phyloP scores from a whole-genome alignment of 1,284 basidiomycete genomes.

The Pascua sp. region DNA sequence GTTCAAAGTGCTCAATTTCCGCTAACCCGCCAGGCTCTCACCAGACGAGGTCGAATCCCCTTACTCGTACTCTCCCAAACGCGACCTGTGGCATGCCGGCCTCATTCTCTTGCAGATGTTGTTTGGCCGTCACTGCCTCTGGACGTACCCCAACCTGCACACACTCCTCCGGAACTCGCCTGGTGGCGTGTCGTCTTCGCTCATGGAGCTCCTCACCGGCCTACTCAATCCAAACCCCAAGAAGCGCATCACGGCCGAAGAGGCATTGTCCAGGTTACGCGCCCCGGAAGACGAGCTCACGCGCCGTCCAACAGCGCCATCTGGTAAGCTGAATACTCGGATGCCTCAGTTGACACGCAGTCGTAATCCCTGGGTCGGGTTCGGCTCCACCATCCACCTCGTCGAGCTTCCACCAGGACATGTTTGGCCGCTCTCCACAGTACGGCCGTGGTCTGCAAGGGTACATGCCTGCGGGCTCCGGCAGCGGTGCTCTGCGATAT shows the following conservation, averaged over 20 bases:
- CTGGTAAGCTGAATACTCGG: not conserved
- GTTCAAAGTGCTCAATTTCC: not conserved
- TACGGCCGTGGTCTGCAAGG: slow-evolving; percentile 14
- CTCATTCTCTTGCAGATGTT: slow-evolving; percentile 44
- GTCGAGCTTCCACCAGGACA: slow-evolving; percentile 14
- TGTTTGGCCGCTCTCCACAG: slow-evolving; percentile 31
- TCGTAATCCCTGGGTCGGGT: not conserved
- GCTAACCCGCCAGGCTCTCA: slow-evolving; percentile 27
- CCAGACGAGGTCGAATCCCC: slow-evolving; percentile 48
- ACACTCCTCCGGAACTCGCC: slow-evolving; percentile 36
- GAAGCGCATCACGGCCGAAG: slow-evolving; percentile 43
- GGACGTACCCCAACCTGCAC: slow-evolving; percentile 34
- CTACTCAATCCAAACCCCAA: slow-evolving; percentile 39
- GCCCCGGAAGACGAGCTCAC: slow-evolving; percentile 27
- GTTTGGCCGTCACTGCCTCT: slow-evolving; percentile 36
- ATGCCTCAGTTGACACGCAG: not conserved
- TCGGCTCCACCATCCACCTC: slow-evolving; percentile 1
- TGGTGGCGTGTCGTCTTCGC: slow-evolving; percentile 24
- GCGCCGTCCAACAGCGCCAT: slow-evolving; percentile 7
- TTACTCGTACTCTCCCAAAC: slow-evolving; percentile 39
- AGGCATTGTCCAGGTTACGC: slow-evolving; percentile 34
- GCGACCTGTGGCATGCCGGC: slow-evolving; percentile 49
- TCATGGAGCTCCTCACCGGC: slow-evolving; percentile 34
- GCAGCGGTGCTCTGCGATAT: slow-evolving; percentile 5
- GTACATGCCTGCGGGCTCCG: slow-evolving; percentile 17